These are phyloP conservation scores for Cladosporium sp. DNA, from an alignment of 2,329 filamentous ascomycete species.

Conservation along the genomic window DNA sequence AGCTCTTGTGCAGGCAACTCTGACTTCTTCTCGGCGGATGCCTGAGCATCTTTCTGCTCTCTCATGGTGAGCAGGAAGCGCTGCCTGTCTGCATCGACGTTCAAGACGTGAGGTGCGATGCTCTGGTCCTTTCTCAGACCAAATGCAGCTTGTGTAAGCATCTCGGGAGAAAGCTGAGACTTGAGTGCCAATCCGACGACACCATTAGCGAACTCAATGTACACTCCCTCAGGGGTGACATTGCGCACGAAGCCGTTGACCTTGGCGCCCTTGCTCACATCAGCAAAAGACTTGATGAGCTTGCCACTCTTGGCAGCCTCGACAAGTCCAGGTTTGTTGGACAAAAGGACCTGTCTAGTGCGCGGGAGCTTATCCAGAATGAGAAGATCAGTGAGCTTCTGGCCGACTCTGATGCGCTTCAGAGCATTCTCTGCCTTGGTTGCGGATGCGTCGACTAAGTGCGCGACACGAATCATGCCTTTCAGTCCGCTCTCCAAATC, in stretches of 20 bases:
- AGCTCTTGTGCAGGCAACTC: slow-evolving; percentile 34
- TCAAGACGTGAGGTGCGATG: slow-evolving; percentile 66
- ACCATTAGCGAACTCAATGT: slow-evolving; percentile 79
- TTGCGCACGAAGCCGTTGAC: slow-evolving; percentile 81
- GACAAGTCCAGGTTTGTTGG: slow-evolving; percentile 78
- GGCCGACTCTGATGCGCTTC: slow-evolving; percentile 78
- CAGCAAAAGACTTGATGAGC: slow-evolving; percentile 67
- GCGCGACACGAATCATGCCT: slow-evolving; percentile 69
- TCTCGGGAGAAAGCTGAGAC: slow-evolving; percentile 68
- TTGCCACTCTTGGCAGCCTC: slow-evolving; percentile 68
- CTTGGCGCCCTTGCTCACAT: slow-evolving; percentile 64
- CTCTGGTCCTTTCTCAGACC: slow-evolving; percentile 75
- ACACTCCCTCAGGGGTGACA: slow-evolving; percentile 74
- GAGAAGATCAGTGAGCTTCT: slow-evolving; percentile 75
- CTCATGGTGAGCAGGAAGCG: slow-evolving; percentile 65
- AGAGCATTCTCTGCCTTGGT: slow-evolving; percentile 73
- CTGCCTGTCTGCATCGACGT: slow-evolving; percentile 64
- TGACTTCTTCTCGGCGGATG: slow-evolving; percentile 23
- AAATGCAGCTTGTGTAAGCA: slow-evolving; percentile 65
- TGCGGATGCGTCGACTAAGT: slow-evolving; percentile 78
- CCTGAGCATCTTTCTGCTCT: slow-evolving; percentile 42
- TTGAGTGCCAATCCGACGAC: slow-evolving; percentile 77
- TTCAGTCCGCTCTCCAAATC: slow-evolving; percentile 73
- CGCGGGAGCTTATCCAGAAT: slow-evolving; percentile 81
- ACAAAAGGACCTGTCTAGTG: slow-evolving; percentile 70